A percentile compares a stretch with the other conserved stretches of the same genome.
phyloP scores from a whole-genome alignment of 768 basidiomycete genomes.

The Phlegmacium glaucopus region DNA sequence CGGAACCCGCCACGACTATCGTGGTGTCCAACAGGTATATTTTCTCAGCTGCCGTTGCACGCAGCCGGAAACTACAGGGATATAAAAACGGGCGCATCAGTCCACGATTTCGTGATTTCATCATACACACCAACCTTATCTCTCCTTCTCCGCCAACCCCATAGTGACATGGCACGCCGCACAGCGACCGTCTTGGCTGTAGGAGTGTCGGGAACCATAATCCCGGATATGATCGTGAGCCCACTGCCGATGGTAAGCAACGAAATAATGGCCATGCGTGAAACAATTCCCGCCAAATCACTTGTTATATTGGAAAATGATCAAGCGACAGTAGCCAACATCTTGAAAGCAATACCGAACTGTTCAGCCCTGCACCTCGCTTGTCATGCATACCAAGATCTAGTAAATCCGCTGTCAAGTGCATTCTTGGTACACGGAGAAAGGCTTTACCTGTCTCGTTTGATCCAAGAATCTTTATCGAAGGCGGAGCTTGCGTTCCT shows the following conservation, averaged over 20 bases:
- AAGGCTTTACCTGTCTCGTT: constrained; percentile 11
- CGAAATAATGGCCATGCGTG: not conserved
- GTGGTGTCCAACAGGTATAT: constrained; percentile 26
- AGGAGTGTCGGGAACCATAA: not conserved
- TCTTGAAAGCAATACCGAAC: not conserved
- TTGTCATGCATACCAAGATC: not conserved
- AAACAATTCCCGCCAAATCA: not conserved
- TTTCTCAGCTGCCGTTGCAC: constrained; percentile 19
- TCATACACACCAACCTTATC: constrained; percentile 12
- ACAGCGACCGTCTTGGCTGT: not conserved
- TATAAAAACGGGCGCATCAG: not conserved
- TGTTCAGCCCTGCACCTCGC: not conserved
- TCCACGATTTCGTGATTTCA: constrained; percentile 8
- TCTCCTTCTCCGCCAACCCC: not conserved
- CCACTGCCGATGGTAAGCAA: not conserved
- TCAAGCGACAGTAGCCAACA: constrained; percentile 6
- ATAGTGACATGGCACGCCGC: not conserved
- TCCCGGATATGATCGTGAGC: not conserved
- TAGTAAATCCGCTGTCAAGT: not conserved
- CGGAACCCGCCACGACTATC: constrained; percentile 11
- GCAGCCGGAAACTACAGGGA: constrained; percentile 11
- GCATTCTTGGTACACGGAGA: not conserved
- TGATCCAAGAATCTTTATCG: constrained; percentile 14
- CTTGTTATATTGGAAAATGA: not conserved
- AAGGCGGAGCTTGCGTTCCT: constrained; percentile 31